Percentiles rank a stretch among this genome's conserved stretches.
Evolutionary conservation across 495 filamentous ascomycete genomes (phyloP).

Genomic region (Pseudomonodictys pantanalensis): DNA sequence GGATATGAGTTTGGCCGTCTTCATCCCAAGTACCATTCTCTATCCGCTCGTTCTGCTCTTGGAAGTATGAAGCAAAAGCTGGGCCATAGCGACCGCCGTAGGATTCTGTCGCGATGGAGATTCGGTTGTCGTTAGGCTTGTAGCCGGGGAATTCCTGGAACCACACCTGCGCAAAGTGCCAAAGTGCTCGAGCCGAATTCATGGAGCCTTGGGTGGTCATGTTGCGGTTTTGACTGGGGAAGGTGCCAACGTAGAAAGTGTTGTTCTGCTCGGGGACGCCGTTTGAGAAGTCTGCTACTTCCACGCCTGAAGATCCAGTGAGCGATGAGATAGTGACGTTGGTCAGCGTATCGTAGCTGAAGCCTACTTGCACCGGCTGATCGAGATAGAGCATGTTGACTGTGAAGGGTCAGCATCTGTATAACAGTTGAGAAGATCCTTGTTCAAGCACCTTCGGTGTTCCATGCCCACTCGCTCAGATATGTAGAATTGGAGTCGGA

Average conservation of each 20-base stretch:
- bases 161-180: slow-evolving; percentile 60
- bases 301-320: slow-evolving; percentile 1
- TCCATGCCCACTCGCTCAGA: slow-evolving; percentile 37
- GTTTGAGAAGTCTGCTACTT: slow-evolving; percentile 40
- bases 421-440: neutral
- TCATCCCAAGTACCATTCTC: slow-evolving; percentile 32
- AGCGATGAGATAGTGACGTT: slow-evolving; percentile 45
- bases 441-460: slow-evolving; percentile 16
- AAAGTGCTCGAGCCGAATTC: slow-evolving; percentile 54
- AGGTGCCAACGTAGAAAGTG: slow-evolving; percentile 62
- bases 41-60: slow-evolving; percentile 37
- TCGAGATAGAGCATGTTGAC: slow-evolving; percentile 40
- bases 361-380: slow-evolving; percentile 57
- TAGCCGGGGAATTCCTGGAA: slow-evolving; percentile 56
- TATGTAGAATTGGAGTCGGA: slow-evolving; percentile 37
- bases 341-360: slow-evolving; percentile 54
- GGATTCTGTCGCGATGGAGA: slow-evolving; percentile 54
- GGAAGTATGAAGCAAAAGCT: slow-evolving; percentile 35
- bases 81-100: slow-evolving; percentile 65
- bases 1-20: slow-evolving; percentile 25
- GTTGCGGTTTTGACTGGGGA: slow-evolving; percentile 47
- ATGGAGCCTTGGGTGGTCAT: slow-evolving; percentile 52
- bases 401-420: neutral
- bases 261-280: slow-evolving; percentile 53
- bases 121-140: slow-evolving; percentile 53